Percentiles rank a stretch among this genome's conserved stretches.
These are phyloP conservation scores for Zasmidium citrigriseum DNA, from an alignment of 2,329 filamentous ascomycete species.

Conservation along the genomic window DNA sequence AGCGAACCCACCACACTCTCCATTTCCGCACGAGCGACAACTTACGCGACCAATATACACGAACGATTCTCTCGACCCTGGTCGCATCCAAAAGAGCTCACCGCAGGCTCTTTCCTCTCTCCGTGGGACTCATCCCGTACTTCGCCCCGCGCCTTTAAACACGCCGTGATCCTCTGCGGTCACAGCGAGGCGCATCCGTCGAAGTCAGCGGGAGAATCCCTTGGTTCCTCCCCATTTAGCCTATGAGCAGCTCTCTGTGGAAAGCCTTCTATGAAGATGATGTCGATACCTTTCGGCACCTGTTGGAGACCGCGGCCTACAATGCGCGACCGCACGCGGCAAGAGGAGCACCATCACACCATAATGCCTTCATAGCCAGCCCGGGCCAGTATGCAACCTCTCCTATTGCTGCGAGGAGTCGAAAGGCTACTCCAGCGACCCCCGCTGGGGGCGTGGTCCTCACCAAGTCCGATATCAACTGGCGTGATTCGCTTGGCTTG, in stretches of 20 bases:
- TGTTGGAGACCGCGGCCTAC: slow-evolving; percentile 72
- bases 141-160: slow-evolving; percentile 74
- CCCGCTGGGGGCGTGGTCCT: slow-evolving; percentile 46
- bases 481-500: slow-evolving; percentile 76
- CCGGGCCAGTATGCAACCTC: slow-evolving; percentile 49
- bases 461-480: slow-evolving; percentile 74
- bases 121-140: slow-evolving; percentile 40
- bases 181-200: slow-evolving; percentile 81
- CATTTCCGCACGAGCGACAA: slow-evolving; percentile 12
- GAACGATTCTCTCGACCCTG: background rate
- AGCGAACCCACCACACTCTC: background rate
- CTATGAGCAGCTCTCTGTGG: slow-evolving; percentile 96
- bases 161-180: slow-evolving; percentile 83
- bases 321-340: slow-evolving; percentile 53
- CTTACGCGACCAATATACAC: background rate
- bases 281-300: slow-evolving; percentile 89
- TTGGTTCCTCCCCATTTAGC: slow-evolving; percentile 43
- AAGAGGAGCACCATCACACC: slow-evolving; percentile 37
- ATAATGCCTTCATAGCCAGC: slow-evolving; percentile 39
- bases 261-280: slow-evolving; percentile 97
- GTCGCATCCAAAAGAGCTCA: slow-evolving; percentile 1
- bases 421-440: slow-evolving; percentile 44
- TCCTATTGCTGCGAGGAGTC: slow-evolving; percentile 42
- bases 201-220: slow-evolving; percentile 52
- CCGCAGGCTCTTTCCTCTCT: slow-evolving; percentile 1